phyloP scores from a whole-genome alignment of 1,284 basidiomycete genomes.

The Cryptococcus wingfieldii region DNA sequence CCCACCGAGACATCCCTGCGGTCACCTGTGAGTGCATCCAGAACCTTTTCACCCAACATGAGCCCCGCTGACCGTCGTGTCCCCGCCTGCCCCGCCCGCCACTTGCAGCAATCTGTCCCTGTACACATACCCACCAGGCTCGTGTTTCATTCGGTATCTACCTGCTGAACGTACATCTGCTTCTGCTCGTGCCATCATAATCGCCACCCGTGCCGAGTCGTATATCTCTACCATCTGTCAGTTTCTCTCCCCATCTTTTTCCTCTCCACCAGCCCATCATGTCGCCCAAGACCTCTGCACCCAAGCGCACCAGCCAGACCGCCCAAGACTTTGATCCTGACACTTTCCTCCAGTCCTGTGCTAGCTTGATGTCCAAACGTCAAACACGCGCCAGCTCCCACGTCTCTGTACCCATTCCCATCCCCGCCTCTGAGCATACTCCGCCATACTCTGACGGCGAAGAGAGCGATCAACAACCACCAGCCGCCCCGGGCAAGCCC shows the following conservation, averaged over 20 bases:
- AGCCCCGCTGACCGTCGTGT: neutral
- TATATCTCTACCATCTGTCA: too few species aligned
- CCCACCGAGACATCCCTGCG: too few species aligned
- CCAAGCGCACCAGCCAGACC: neutral
- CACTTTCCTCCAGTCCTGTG: constrained; percentile 11
- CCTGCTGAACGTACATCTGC: too few species aligned
- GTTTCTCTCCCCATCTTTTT: too few species aligned
- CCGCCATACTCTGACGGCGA: constrained; percentile 12
- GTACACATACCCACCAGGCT: constrained; percentile 1
- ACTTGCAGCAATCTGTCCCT: neutral
- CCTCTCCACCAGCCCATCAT: too few species aligned
- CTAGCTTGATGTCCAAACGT: constrained; percentile 7
- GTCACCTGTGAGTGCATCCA: neutral
- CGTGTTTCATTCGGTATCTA: neutral
- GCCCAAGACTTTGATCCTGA: constrained; percentile 7
- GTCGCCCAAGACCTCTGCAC: too few species aligned
- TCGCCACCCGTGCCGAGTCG: too few species aligned
- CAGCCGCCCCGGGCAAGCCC: neutral
- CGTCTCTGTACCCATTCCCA: neutral
- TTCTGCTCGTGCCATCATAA: too few species aligned
- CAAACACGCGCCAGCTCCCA: constrained; percentile 3
- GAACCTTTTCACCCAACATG: too few species aligned
- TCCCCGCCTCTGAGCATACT: constrained; percentile 4
- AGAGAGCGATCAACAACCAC: neutral
- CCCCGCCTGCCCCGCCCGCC: neutral